Percentiles rank a stretch among this genome's conserved stretches.
These are phyloP conservation scores for Cyberlindnera mycetangii DNA, from an alignment of 805 yeast species.

Conservation along the genomic window DNA sequence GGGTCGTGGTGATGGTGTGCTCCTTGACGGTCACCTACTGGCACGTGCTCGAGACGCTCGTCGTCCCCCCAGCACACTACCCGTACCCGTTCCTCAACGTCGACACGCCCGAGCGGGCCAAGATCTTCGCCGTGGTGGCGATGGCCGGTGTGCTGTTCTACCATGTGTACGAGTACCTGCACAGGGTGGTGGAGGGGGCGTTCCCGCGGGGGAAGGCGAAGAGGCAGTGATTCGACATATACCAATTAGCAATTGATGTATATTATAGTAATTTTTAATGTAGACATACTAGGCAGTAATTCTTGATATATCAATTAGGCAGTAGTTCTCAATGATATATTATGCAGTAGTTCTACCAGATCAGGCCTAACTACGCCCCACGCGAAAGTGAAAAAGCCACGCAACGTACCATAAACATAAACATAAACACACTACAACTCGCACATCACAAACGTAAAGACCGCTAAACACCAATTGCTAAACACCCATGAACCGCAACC, in stretches of 20 bases:
- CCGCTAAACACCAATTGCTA: not conserved
- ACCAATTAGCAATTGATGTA: too few relatives aligned
- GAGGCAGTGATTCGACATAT: not conserved
- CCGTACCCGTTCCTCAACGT: slow-evolving; percentile 72
- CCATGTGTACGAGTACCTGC: slow-evolving; percentile 29
- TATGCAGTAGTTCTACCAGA: too few relatives aligned
- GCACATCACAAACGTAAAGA: not conserved
- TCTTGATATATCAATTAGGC: too few relatives aligned
- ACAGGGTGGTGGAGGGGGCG: slow-evolving; percentile 15
- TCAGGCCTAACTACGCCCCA: not conserved
- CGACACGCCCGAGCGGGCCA: slow-evolving; percentile 38
- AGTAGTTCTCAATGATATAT: too few relatives aligned
- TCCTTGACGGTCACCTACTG: slow-evolving; percentile 49
- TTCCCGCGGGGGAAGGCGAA: slow-evolving; percentile 8
- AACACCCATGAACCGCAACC: too few relatives aligned
- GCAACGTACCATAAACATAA: not conserved
- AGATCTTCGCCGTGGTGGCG: slow-evolving; percentile 47
- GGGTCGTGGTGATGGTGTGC: slow-evolving; percentile 40
- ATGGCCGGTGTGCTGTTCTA: slow-evolving; percentile 35
- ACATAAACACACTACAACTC: not conserved
- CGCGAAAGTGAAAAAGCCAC: not conserved
- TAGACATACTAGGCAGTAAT: too few relatives aligned
- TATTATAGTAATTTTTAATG: too few relatives aligned
- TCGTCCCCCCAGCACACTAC: slow-evolving; percentile 48
- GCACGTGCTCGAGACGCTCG: slow-evolving; percentile 44